These are phyloP conservation scores for Quercus aquifolioides DNA, from an alignment of 306 rosid genomes.

Conservation along the genomic window DNA sequence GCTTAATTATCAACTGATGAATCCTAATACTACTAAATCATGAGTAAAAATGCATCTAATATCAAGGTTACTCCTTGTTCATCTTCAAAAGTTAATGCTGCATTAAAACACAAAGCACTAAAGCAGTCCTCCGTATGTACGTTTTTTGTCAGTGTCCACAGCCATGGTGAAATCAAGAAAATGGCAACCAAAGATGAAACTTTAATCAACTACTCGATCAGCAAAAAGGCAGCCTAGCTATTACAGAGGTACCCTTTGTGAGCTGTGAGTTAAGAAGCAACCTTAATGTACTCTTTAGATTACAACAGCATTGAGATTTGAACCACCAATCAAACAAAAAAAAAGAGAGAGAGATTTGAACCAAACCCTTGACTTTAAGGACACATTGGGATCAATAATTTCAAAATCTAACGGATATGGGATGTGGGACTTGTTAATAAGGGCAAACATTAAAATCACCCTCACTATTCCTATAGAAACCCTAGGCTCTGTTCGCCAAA, in stretches of 20 bases:
- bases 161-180: background rate
- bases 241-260: background rate
- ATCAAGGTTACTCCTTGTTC: background rate
- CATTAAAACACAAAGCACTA: background rate
- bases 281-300: background rate
- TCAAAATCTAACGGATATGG: conserved; percentile 29
- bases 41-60: background rate
- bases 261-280: background rate
- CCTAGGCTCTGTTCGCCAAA: conserved; percentile 41
- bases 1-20: background rate
- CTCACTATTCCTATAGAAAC: conserved; percentile 6
- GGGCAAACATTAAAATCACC: background rate
- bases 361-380: conserved; percentile 35
- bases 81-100: background rate
- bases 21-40: background rate
- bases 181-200: background rate
- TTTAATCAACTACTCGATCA: no score
- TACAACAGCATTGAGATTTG: conserved; percentile 28
- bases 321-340: background rate
- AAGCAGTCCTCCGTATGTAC: background rate
- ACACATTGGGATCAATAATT: conserved; percentile 32
- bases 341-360: conserved; percentile 15
- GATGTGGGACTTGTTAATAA: conserved; percentile 7
- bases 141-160: background rate
- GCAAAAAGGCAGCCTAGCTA: background rate